Evolutionary conservation across 108 stramenopile genomes (phyloP).

Genomic region (Stephanodiscus minutulus): DNA sequence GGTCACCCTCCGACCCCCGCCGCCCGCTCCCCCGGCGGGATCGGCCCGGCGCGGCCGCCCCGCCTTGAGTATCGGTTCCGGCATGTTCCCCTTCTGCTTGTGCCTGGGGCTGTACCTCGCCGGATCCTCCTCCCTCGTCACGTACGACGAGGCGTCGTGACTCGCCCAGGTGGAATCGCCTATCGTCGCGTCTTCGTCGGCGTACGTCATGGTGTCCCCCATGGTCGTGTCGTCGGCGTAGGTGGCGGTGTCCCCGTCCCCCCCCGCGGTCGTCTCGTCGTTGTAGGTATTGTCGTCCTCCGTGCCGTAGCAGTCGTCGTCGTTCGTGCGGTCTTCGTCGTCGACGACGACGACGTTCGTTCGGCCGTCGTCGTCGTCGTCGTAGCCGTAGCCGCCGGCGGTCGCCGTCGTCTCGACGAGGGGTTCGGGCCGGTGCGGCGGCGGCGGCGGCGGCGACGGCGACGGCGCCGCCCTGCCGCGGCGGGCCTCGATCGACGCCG

Average conservation of each 20-base stretch:
- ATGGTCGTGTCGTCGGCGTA: conserved; percentile 29
- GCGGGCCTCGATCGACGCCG: background rate
- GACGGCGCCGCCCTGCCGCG: background rate
- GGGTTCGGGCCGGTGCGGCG: too few relatives aligned
- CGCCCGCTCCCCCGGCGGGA: background rate
- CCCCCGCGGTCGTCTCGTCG: conserved; percentile 12
- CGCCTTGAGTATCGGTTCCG: conserved; percentile 32
- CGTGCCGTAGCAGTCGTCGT: background rate
- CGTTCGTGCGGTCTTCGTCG: conserved; percentile 10
- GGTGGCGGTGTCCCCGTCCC: too few relatives aligned
- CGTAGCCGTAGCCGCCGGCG: too few relatives aligned
- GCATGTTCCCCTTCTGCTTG: conserved; percentile 33
- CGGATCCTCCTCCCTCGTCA: conserved; percentile 27
- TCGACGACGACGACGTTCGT: too few relatives aligned
- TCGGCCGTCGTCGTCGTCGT: background rate
- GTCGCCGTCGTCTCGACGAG: too few relatives aligned
- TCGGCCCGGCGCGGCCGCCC: background rate
- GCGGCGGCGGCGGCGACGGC: too few relatives aligned
- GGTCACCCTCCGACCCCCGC: conserved; percentile 28
- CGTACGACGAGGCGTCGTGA: conserved; percentile 18
- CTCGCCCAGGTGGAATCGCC: conserved; percentile 25
- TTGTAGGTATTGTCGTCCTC: conserved; percentile 30
- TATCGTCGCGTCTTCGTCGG: conserved; percentile 19
- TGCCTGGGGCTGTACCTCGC: conserved; percentile 28
- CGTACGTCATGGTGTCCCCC: conserved; percentile 26